Base-by-base conservation (phyloP, 2,329 filamentous ascomycete genomes). In the Fusarium heterosporum region DNA sequence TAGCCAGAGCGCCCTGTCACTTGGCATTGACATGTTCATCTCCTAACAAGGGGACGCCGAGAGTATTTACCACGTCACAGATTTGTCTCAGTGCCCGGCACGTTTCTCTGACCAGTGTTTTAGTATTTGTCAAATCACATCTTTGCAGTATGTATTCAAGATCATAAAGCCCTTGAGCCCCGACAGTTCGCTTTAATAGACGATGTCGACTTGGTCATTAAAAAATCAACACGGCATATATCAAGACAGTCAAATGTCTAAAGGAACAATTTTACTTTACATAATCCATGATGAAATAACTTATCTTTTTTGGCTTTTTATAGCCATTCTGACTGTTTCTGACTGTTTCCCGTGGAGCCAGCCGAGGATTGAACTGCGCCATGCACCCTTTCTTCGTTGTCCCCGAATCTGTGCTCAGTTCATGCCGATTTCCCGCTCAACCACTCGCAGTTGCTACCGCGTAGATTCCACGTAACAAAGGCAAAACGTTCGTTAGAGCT, bases 391-490 rank as follows among this genome's bases (percentile, higher is more conserved):
- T n/a, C 34, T 46, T 38, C 22, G 42, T 55, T 26, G 25, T 50
- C 34, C 34, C 43, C 58, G 34, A 42, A 9, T 48, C 43, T 32
- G 55, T 61, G 26, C n/a, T 47, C 17, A 16, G 26, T 25, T 52
- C 19, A 30, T 72, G 69, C 70, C 70, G 70, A 66, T 55, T 61
- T 66, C 25, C 70, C 70, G 68, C 43, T 51, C n/a, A 47, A 34
- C 30, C 51, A 48, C 56, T 45, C 52, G 48, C 34, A 59, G 29
- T 54, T 11, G 11, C 36, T 49, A 39, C 6, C 39, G 26, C 17
- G 42, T n/a, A n/a, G 57, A 57, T 65, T 51, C 47, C 43, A 59
- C 36, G 40, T 47, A 41, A 26, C 40, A 39, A 48, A 43, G 26
- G 29, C 39, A 39, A 30, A 28, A 13, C 29, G 32, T 48, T 61